phyloP scores from a whole-genome alignment of 208 protist species.

The Entamoeba moshkovskii region DNA sequence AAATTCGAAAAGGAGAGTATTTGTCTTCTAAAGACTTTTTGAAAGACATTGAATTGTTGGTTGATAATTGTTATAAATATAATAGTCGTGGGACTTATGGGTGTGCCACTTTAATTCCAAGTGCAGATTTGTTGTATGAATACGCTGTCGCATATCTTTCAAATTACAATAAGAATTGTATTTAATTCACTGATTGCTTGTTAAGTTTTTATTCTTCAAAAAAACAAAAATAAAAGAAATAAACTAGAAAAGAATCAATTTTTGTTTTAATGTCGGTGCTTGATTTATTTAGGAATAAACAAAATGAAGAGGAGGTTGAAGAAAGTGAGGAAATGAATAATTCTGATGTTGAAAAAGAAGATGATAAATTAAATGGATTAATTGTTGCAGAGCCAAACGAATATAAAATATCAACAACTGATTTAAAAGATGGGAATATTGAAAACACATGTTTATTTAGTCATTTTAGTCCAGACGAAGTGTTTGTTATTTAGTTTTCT shows the following conservation, averaged over 20 bases:
- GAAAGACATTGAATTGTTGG: not conserved
- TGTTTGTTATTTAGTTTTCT: too few species aligned
- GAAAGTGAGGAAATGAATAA: too few species aligned
- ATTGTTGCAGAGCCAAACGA: too few species aligned
- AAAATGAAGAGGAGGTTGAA: not conserved
- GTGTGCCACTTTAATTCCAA: not conserved
- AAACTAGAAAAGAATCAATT: too few species aligned
- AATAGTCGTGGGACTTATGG: not conserved
- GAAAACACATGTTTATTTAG: too few species aligned
- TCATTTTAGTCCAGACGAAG: too few species aligned
- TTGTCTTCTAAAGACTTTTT: not conserved
- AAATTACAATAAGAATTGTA: not conserved
- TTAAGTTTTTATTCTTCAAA: too few species aligned
- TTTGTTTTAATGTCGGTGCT: not conserved
- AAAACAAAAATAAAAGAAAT: too few species aligned
- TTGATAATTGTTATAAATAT: not conserved
- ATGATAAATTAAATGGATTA: too few species aligned
- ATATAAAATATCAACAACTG: too few species aligned
- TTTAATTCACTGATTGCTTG: not conserved
- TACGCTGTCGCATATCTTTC: not conserved
- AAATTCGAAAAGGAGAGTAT: not conserved
- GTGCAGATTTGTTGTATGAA: not conserved
- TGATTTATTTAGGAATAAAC: not conserved
- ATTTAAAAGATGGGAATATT: too few species aligned
- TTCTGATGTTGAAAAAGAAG: too few species aligned